Conservation (phyloP, 2,329 filamentous ascomycete species). For the Colletotrichum australisinense region DNA sequence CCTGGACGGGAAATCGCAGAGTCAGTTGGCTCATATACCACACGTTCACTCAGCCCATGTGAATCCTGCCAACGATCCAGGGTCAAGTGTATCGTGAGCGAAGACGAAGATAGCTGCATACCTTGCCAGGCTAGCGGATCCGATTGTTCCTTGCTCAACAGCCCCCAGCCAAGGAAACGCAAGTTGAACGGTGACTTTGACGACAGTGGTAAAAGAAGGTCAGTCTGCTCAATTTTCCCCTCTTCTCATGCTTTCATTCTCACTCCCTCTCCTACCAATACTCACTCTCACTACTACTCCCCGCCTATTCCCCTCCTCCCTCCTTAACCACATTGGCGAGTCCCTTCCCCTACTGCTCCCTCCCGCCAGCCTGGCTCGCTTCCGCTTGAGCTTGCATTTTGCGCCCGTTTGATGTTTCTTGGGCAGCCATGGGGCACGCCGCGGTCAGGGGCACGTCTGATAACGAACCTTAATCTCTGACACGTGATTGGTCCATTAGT, state of each 20-base stretch:
- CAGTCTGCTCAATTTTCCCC: constrained; percentile 48
- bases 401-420: constrained; percentile 28
- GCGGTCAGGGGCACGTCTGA: constrained; percentile 24
- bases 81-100: constrained; percentile 79
- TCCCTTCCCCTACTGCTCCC: background rate
- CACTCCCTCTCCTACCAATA: background rate
- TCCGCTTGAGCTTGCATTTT: constrained; percentile 21
- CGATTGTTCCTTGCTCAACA: constrained; percentile 82
- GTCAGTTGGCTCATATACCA: constrained; percentile 52
- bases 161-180: constrained; percentile 82
- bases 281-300: background rate
- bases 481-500: constrained; percentile 63
- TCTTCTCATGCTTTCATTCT: background rate
- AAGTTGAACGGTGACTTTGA: constrained; percentile 75
- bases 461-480: constrained; percentile 50
- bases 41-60: constrained; percentile 66
- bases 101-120: constrained; percentile 78
- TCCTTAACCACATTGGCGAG: background rate
- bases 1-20: constrained; percentile 65
- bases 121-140: constrained; percentile 82
- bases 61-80: constrained; percentile 81
- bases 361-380: background rate
- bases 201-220: constrained; percentile 78
- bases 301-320: background rate
- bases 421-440: constrained; percentile 22